phyloP scores from a whole-genome alignment of 2,329 filamentous ascomycete species.

The Bipolaris cookei region DNA sequence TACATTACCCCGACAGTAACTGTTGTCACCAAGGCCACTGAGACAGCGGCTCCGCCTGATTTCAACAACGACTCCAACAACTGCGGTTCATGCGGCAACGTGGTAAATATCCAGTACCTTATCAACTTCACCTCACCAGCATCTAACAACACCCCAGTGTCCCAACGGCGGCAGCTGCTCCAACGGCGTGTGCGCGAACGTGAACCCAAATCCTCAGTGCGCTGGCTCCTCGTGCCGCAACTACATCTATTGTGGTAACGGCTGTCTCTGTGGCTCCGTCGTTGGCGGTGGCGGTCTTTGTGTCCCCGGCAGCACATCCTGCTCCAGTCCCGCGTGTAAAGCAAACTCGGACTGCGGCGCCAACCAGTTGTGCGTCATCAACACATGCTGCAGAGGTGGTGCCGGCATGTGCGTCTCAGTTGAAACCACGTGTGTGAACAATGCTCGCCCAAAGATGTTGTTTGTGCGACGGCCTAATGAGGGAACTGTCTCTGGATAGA shows the following conservation, averaged over 20 bases:
- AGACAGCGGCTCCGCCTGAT: neutral
- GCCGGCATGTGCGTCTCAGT: neutral
- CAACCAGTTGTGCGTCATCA: neutral
- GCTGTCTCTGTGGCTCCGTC: neutral
- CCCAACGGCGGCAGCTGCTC: neutral
- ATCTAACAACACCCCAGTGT: neutral
- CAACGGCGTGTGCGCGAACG: neutral
- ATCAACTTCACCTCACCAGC: neutral
- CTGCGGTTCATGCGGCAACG: conserved; percentile 4
- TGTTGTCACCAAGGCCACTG: neutral
- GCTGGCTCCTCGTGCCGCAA: neutral
- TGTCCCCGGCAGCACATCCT: neutral
- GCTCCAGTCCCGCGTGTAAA: neutral
- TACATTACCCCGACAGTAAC: neutral
- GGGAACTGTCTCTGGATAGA: neutral
- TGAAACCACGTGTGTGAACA: neutral
- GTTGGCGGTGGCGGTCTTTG: neutral
- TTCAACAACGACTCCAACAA: conserved; percentile 1
- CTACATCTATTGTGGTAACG: neutral
- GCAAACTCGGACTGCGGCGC: neutral
- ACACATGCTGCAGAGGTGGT: neutral
- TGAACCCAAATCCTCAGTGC: neutral
- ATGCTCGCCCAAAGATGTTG: neutral
- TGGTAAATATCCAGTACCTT: neutral
- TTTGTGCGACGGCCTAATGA: neutral